Evolutionary conservation across 352 stramenopile species (phyloP), one percentile per base, ranked within the genome.

Genomic region (Plasmopara viticola): DNA sequence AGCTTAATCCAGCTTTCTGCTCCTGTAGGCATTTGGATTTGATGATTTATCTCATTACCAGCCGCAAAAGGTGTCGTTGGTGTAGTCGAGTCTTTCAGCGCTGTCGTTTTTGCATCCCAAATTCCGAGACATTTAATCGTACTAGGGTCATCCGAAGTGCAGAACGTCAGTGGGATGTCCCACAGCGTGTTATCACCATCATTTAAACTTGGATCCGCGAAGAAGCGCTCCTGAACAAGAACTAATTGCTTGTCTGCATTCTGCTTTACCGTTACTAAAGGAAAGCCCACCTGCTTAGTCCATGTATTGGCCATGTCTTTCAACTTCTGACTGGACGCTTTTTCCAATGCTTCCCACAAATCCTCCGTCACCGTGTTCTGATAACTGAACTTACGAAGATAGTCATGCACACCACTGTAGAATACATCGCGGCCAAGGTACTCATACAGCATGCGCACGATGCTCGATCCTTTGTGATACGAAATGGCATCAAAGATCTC

Each of bases 401-500:
- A 99, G 48, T 86, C 81, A 39, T 87, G 76, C 9, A 99, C 82
- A 44, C 94, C 95, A 13, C 72, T 42, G 58, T 81, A 86, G 37
- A 91, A 91, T 5, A 79, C 60, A 17, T 88, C 75, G 10, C 70
- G 72, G 7, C 77, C 77, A 14, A 90, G 60, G 48, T 70, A 90
- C 56, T 90, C 77, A 5, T 68, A 78, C 31, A 90, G 61, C 79
- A 90, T 87, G 30, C 77, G 74, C 38, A 90, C 74, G 17, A 90
- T 53, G 14, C 73, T 86, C 2, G 77, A 78, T 10, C 79, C 95
- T 60, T 98, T 98, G 72, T 89, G 73, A 64, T 98, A 98, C 58
- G 74, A 95, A 74, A 99, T 98, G 0, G 82, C 93, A 71, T 99
- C 96, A 60, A 99, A 99, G 48, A 99, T 97, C 68, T 98, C 82